Base-by-base conservation (phyloP, 345 rosid genomes). In the Jatropha curcas region DNA sequence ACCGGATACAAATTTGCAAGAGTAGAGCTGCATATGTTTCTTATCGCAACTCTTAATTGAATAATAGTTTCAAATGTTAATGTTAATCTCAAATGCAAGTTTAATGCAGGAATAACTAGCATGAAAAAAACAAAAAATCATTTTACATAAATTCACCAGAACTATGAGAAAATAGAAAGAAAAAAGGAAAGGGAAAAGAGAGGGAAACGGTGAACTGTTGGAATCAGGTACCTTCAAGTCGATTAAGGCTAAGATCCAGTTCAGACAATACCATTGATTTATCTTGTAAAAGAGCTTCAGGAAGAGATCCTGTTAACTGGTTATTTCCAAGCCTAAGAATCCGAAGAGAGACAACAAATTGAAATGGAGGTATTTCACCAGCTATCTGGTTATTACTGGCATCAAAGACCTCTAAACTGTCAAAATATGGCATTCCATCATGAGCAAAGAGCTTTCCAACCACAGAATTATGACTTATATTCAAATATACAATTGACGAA, bases 351-450 rank as follows among this genome's bases (percentile, higher is more conserved):
- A 91, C 89, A 33, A 91, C 82, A 73, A 91, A 90, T 75, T 81
- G 76, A 82, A 94, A 91, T n/a, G 89, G 74, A 60, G 97, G 98
- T 76, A 91, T 68, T 12, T 75, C 76, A 24, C 94, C 98, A 51
- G 74, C 81, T 73, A 94, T 81, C 71, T 75, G 84, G 79, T 91
- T 94, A 69, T 84, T 73, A 80, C 91, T 91, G 16, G 89, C 98
- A 91, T 94, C 98, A 65, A 94, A 84, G 71, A 90, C 97, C 77
- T 94, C 96, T 72, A 91, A 81, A 69, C 88, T 88, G 80, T 91
- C 97, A 45, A 94, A 94, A 84, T 64, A 94, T 2, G 96, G 89
- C 74, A 88, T 81, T 58, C 94, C 96, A 71, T 89, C 98, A 69
- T 88, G 89, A 75, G 90, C 86, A 71, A 91, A 91, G 69, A 90